Evolutionary conservation across 148 eudicot genomes (phyloP).

Genomic region (Vaccinium darrowii): DNA sequence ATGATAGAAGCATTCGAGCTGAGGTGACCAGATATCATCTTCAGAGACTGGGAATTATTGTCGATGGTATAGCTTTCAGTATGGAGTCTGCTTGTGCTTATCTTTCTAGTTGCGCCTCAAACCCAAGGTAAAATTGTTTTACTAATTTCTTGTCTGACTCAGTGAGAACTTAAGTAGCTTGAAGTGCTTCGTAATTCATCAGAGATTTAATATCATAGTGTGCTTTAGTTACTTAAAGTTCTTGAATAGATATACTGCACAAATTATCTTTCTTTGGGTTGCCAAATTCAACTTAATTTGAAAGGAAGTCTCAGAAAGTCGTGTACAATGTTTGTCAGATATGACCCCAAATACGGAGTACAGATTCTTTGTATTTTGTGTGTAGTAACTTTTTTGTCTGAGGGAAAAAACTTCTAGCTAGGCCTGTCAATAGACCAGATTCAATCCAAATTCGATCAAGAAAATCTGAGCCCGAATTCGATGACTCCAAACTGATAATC

Average conservation of each 20-base stretch:
- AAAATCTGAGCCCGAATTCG: too few relatives aligned
- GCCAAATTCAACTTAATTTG: not conserved
- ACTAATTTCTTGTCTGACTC: not conserved
- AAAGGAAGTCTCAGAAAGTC: not conserved
- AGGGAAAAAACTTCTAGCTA: not conserved
- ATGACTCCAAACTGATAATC: too few relatives aligned
- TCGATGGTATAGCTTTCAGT: conserved; percentile 43
- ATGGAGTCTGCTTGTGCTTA: conserved; percentile 47
- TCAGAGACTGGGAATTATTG: conserved; percentile 63
- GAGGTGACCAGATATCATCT: conserved; percentile 82
- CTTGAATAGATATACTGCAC: not conserved
- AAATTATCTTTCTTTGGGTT: not conserved
- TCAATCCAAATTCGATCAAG: too few relatives aligned
- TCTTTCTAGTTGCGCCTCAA: conserved; percentile 30
- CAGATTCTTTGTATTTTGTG: not conserved
- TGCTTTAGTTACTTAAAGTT: not conserved
- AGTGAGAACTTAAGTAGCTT: not conserved
- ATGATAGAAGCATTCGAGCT: conserved; percentile 53
- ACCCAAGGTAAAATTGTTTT: conserved; percentile 36
- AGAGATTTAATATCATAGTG: not conserved
- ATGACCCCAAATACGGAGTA: not conserved
- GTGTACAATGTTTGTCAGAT: not conserved
- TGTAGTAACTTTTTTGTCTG: not conserved
- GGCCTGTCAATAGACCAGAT: too few relatives aligned
- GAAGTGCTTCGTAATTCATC: not conserved